These are phyloP conservation scores for Dendrothele bispora DNA, from an alignment of 768 basidiomycete genomes.

Conservation along the genomic window DNA sequence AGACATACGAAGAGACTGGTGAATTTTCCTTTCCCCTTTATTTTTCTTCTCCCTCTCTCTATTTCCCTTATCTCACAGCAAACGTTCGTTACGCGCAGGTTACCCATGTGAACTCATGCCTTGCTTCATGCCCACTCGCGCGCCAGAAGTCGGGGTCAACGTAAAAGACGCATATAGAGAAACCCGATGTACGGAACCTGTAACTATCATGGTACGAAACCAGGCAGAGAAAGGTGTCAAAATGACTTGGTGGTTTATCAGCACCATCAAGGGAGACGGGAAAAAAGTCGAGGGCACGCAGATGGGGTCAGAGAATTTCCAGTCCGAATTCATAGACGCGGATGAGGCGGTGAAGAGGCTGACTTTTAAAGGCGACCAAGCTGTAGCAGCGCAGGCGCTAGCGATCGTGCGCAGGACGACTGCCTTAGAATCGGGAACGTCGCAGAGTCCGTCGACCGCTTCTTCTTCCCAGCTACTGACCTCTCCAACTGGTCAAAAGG, in stretches of 20 bases:
- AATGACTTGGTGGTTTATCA: conserved; percentile 54
- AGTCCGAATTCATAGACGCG: conserved; percentile 35
- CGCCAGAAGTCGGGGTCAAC: conserved; percentile 47
- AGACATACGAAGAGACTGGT: conserved; percentile 66
- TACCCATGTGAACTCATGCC: conserved; percentile 53
- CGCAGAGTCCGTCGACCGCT: too few relatives aligned
- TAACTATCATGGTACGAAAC: conserved; percentile 31
- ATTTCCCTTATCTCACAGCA: background rate
- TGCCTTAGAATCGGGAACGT: too few relatives aligned
- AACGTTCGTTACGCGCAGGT: conserved; percentile 15
- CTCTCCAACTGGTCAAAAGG: too few relatives aligned
- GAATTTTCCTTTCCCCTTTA: background rate
- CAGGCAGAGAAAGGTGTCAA: conserved; percentile 32
- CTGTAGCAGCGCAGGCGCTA: conserved; percentile 37
- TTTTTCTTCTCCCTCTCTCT: background rate
- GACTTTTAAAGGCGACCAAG: conserved; percentile 37
- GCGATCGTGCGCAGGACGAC: too few relatives aligned
- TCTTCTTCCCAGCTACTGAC: too few relatives aligned
- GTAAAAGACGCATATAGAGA: conserved; percentile 18
- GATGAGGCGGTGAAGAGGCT: conserved; percentile 34
- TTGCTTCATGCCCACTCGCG: conserved; percentile 52
- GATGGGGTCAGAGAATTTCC: conserved; percentile 42
- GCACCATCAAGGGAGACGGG: conserved; percentile 27
- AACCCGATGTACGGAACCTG: conserved; percentile 25
- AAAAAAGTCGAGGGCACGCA: conserved; percentile 41